These are phyloP conservation scores for Leptographium lundbergii DNA, from an alignment of 2,329 filamentous ascomycete species.

Conservation along the genomic window DNA sequence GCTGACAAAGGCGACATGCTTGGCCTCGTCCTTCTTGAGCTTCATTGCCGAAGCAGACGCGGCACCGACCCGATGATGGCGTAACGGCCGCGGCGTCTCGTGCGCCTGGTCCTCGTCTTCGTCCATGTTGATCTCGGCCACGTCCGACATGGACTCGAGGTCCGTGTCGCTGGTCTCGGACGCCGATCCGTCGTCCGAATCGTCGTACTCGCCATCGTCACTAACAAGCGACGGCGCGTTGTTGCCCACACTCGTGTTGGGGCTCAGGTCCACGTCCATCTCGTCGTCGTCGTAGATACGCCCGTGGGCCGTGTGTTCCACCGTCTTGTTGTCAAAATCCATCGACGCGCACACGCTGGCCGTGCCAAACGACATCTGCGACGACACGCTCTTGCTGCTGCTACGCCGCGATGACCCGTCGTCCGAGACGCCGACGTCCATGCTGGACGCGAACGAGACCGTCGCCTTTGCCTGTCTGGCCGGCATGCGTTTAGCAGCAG, in stretches of 20 bases:
- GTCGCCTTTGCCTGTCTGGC: slow-evolving; percentile 44
- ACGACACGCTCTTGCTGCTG: slow-evolving; percentile 43
- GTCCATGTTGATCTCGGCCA: slow-evolving; percentile 49
- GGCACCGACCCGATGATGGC: slow-evolving; percentile 26
- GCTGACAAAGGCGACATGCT: slow-evolving; percentile 43
- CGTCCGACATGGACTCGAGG: slow-evolving; percentile 45
- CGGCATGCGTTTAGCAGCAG: slow-evolving; percentile 41
- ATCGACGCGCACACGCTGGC: slow-evolving; percentile 22
- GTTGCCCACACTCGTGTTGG: slow-evolving; percentile 57
- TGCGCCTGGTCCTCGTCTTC: slow-evolving; percentile 31
- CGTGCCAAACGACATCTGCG: slow-evolving; percentile 27
- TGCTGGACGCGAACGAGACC: slow-evolving; percentile 20
- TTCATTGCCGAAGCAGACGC: slow-evolving; percentile 26
- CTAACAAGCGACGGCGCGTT: slow-evolving; percentile 69
- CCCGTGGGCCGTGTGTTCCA: slow-evolving; percentile 15
- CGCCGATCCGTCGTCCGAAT: slow-evolving; percentile 52
- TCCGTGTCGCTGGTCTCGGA: slow-evolving; percentile 47
- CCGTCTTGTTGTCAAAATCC: slow-evolving; percentile 3
- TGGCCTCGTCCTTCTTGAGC: slow-evolving; percentile 40
- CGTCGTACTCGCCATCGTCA: slow-evolving; percentile 68
- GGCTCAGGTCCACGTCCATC: slow-evolving; percentile 52
- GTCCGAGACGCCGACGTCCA: slow-evolving; percentile 9
- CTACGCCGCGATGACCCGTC: slow-evolving; percentile 26
- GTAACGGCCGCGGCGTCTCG: slow-evolving; percentile 24
- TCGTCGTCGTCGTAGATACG: slow-evolving; percentile 29